A percentile compares a stretch with the other conserved stretches of the same genome.
Evolutionary conservation across 495 filamentous ascomycete species (phyloP).

Genomic region (Hypoxylon trugodes): DNA sequence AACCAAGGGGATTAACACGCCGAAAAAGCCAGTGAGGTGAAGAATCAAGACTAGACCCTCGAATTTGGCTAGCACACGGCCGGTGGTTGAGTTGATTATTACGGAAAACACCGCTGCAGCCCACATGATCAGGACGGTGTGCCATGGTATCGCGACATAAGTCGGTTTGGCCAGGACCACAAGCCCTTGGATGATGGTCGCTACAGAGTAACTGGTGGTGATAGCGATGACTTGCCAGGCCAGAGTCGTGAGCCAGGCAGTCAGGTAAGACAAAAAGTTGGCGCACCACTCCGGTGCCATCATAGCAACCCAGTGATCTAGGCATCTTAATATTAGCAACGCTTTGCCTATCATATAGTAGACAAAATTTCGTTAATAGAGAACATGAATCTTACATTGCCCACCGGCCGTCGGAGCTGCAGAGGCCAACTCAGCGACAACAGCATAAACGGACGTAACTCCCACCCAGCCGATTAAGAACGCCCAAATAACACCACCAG

Average conservation of each 20-base stretch:
- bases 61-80: constrained; percentile 53
- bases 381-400: constrained; percentile 29
- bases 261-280: constrained; percentile 30
- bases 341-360: background rate
- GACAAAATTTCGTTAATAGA: background rate
- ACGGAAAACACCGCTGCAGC: constrained; percentile 51
- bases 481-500: constrained; percentile 61
- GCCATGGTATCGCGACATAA: constrained; percentile 47
- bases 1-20: constrained; percentile 59
- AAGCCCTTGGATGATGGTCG: constrained; percentile 56
- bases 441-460: constrained; percentile 54
- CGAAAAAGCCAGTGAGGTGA: constrained; percentile 62
- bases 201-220: constrained; percentile 10
- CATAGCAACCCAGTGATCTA: constrained; percentile 39
- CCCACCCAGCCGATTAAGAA: constrained; percentile 61
- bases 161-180: constrained; percentile 20
- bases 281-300: constrained; percentile 26
- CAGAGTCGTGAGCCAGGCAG: constrained; percentile 29
- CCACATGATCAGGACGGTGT: constrained; percentile 59
- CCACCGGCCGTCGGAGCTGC: constrained; percentile 50
- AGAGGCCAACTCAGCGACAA: constrained; percentile 59
- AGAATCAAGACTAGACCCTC: constrained; percentile 58
- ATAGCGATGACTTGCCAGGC: constrained; percentile 30
- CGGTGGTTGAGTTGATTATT: constrained; percentile 54
- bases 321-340: background rate